Evolutionary conservation across 805 yeast species (phyloP).

Genomic region (Zygotorulaspora sp.): DNA sequence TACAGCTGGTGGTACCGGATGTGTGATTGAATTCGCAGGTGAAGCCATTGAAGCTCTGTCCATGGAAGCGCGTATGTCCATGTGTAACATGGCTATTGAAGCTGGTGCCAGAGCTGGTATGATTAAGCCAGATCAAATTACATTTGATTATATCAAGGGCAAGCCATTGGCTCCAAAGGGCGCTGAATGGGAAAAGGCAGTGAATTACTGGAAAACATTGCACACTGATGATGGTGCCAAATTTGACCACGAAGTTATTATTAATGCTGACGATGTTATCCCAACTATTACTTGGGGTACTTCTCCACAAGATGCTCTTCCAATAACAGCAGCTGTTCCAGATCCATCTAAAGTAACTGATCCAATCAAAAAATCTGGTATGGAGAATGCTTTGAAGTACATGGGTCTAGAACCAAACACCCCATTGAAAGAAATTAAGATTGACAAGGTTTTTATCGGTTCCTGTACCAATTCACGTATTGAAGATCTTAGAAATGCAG

Average conservation of each 20-base stretch:
- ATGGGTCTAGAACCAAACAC: constrained; percentile 87
- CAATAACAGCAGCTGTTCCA: constrained; percentile 86
- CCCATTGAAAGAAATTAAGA: constrained; percentile 64
- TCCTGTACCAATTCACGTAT: constrained; percentile 97
- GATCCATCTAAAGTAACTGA: constrained; percentile 74
- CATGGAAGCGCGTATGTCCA: constrained; percentile 98
- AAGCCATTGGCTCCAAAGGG: constrained; percentile 95
- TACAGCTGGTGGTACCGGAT: constrained; percentile 99
- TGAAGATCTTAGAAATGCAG: constrained; percentile 95
- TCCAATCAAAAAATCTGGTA: constrained; percentile 72
- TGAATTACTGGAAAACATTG: constrained; percentile 83
- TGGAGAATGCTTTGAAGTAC: constrained; percentile 86
- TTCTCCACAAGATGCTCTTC: constrained; percentile 97
- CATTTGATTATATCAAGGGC: constrained; percentile 85
- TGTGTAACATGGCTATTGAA: constrained; percentile 98
- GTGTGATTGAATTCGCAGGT: constrained; percentile 95
- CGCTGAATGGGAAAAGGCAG: constrained; percentile 92
- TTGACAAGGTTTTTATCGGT: constrained; percentile 96
- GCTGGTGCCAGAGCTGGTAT: constrained; percentile 99
- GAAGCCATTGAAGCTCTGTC: constrained; percentile 83
- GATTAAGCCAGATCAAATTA: constrained; percentile 91
- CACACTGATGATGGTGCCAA: constrained; percentile 85
- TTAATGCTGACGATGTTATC: constrained; percentile 77
- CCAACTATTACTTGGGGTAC: constrained; percentile 99
- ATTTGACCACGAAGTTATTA: constrained; percentile 78